Evolutionary conservation across 225 moss, liverwort and hornwort genomes (phyloP), one percentile per base, ranked within the genome.

Genomic region (Straminergon stramineum): DNA sequence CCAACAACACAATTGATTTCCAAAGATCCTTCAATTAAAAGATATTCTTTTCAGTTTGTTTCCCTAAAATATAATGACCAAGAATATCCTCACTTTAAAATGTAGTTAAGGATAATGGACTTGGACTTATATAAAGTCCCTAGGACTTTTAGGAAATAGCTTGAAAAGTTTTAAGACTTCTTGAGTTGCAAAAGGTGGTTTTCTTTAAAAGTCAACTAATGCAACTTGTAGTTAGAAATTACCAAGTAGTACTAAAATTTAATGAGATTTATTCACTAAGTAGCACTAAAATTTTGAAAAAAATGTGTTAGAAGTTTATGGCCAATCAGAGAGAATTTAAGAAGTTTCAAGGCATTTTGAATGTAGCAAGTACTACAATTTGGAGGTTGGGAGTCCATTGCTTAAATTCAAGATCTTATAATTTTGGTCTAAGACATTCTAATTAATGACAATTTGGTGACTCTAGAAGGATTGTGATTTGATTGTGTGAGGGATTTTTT

Each of bases 311-410:
- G 10, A 74, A 73, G 45, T 45, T 74, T 10, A 17, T 28, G 0
- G 10, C 1, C 30, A 45, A 45, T 8, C 4, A 45, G 28, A 2
- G 3, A 74, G 30, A 74, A 45, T 4, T 17, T 45, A 5, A 74
- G 3, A 17, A 45, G 17, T 28, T 73, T 74, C 17, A 74, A 17
- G 16, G 45, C 45, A 74, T 74, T 27, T 0, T 27, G 0, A 43
- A 71, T 0, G 0, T 2, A 0, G 6, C 4, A 74, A 45, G 6
- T 75, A 45, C 30, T 2, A 19, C 11, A 75, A 31, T 18, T 48
- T 75, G 4, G 18, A 75, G 11, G 48, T 48, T 48, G 18, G 18
- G 0, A 75, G 7, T 31, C 48, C 4, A 48, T 0, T 31, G 4
- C 48, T 48, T 30, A 31, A 75, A 75, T 74, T 48, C 0, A 4